Percentiles rank a stretch among this genome's conserved stretches.
Evolutionary conservation across 202 grass and related monocot genomes (phyloP).

Genomic region (Cymbopogon flexuosus): DNA sequence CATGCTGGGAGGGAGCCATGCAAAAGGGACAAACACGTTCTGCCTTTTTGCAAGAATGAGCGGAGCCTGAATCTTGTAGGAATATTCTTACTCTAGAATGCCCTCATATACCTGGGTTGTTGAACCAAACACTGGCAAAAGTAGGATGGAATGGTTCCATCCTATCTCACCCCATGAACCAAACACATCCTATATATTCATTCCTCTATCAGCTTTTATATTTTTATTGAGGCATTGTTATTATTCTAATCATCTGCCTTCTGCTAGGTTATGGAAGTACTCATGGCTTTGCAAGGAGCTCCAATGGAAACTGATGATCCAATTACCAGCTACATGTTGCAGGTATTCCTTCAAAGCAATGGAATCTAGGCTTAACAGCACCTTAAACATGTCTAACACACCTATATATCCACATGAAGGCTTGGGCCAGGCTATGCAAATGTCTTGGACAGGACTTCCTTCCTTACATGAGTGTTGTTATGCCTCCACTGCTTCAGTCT

Average conservation of each 20-base stretch:
- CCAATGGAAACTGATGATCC: slow-evolving; percentile 96
- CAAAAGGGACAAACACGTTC: too few species aligned
- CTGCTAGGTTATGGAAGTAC: slow-evolving; percentile 89
- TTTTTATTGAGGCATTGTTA: not conserved
- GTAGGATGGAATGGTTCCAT: not conserved
- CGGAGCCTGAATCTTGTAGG: not conserved
- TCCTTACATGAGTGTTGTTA: slow-evolving; percentile 97
- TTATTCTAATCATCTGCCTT: slow-evolving; percentile 14
- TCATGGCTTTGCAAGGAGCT: slow-evolving; percentile 96
- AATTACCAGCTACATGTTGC: slow-evolving; percentile 97
- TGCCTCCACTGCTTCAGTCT: slow-evolving; percentile 96
- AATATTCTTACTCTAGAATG: not conserved
- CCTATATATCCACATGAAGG: slow-evolving; percentile 36
- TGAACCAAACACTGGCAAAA: not conserved
- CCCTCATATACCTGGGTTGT: not conserved
- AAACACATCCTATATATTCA: not conserved
- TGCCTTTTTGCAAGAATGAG: not conserved
- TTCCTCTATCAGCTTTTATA: not conserved
- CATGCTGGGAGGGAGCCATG: too few species aligned
- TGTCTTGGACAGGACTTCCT: slow-evolving; percentile 99
- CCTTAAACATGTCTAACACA: slow-evolving; percentile 27
- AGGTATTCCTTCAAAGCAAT: slow-evolving; percentile 49
- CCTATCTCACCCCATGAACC: not conserved
- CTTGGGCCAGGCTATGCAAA: slow-evolving; percentile 98
- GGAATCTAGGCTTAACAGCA: slow-evolving; percentile 7